These are phyloP conservation scores for Lunularia cruciata DNA, from an alignment of 225 moss, liverwort and hornwort species.

Conservation along the genomic window DNA sequence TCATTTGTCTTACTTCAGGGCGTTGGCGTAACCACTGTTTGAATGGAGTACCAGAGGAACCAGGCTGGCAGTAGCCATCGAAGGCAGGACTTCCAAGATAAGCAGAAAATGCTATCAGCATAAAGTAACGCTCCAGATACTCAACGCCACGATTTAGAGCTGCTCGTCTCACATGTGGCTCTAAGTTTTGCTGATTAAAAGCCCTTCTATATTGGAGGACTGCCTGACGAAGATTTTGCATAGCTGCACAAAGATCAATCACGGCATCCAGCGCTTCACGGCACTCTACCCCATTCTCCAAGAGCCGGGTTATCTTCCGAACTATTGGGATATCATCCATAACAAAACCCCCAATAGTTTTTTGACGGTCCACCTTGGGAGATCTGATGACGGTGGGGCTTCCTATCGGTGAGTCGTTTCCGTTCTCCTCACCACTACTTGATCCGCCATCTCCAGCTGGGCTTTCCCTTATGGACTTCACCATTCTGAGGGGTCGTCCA, in stretches of 20 bases:
- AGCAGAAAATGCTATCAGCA: slow-evolving; percentile 95
- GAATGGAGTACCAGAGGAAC: slow-evolving; percentile 64
- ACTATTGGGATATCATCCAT: slow-evolving; percentile 99
- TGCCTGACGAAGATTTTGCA: slow-evolving; percentile 99
- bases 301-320: slow-evolving; percentile 87
- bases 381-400: slow-evolving; percentile 44
- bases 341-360: slow-evolving; percentile 77
- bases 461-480: slow-evolving; percentile 50
- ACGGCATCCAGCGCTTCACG: slow-evolving; percentile 91
- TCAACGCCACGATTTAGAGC: slow-evolving; percentile 96
- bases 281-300: slow-evolving; percentile 89
- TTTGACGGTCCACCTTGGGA: slow-evolving; percentile 59
- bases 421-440: slow-evolving; percentile 86
- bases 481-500: slow-evolving; percentile 65
- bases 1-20: slow-evolving; percentile 99
- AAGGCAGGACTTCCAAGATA: slow-evolving; percentile 93
- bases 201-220: slow-evolving; percentile 88
- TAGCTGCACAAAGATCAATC: slow-evolving; percentile 95
- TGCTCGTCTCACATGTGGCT: slow-evolving; percentile 92
- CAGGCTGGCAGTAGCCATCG: slow-evolving; percentile 79
- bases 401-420: slow-evolving; percentile 65
- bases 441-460: slow-evolving; percentile 64
- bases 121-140: slow-evolving; percentile 97
- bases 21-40: slow-evolving; percentile 96
- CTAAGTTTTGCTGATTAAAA: slow-evolving; percentile 97